Evolutionary conservation across 768 basidiomycete genomes (phyloP), one percentile per base, ranked within the genome.

Genomic region (Lactarius akahatsu): DNA sequence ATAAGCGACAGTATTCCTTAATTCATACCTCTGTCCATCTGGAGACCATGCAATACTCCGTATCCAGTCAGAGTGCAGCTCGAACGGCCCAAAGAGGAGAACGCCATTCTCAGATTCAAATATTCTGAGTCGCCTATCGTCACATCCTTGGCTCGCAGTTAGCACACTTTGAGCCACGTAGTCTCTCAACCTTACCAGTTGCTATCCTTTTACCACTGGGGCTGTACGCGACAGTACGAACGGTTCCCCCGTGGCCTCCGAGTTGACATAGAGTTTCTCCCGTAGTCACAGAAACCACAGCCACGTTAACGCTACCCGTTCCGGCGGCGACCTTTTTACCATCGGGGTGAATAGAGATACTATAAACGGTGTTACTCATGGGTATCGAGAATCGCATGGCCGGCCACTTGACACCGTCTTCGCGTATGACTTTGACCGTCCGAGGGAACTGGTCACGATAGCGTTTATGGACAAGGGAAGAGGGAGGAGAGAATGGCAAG

Each of bases 1-100:
- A 23, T 23, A 9, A n/a, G 28, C 18, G n/a, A 26, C 26, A 34
- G 5, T n/a, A 55, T 38, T 4, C 0, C 13, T 1, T 20, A 36
- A 20, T n/a, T 18, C 63, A 1, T 28, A 64, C 67, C 52, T 56
- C 20, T 59, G 63, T 20, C 70, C 59, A 11, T 74, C 69, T 34
- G 77, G 75, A 40, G 77, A 76, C 66, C 72, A 74, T 1, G 69
- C 65, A 62, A 75, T 59, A 68, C 63, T 70, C 65, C 36, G 70
- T 57, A 72, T 67, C 41, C 16, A 64, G 61, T 52, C 71, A 30
- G 20, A 68, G 67, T 70, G 63, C 20, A 70, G 65, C n/a, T 71
- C 62, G 40, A 72, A 63, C n/a, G 69, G 70, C 4, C 59, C 69
- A 2, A 56, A 34, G 7, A 67, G 18, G 52, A 61, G 56, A 38